Percentiles rank a stretch among this genome's conserved stretches.
These are phyloP conservation scores for Erodium maritimum DNA, from an alignment of 345 rosid genomes.

Conservation along the genomic window DNA sequence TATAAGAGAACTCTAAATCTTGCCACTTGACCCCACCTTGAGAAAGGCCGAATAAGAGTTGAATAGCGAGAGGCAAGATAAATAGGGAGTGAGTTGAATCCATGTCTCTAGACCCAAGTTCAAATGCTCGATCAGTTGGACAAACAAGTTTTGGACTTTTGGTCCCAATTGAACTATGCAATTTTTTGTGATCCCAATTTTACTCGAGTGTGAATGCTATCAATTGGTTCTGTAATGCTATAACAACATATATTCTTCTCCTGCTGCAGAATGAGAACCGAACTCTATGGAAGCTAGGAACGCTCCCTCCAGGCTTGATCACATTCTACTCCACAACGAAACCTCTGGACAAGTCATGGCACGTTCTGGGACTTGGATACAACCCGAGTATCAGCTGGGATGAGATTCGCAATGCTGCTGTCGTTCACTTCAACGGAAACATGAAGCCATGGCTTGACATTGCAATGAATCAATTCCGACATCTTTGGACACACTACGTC, in stretches of 20 bases:
- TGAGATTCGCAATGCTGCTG: slow-evolving; percentile 85
- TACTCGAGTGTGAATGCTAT: not conserved
- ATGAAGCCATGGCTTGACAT: slow-evolving; percentile 99
- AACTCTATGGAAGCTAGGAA: slow-evolving; percentile 86
- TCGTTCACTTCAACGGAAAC: slow-evolving; percentile 90
- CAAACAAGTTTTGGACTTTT: no score
- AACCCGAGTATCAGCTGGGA: slow-evolving; percentile 92
- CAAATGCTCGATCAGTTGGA: no score
- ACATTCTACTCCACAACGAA: slow-evolving; percentile 91
- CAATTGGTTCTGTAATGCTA: not conserved
- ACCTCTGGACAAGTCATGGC: slow-evolving; percentile 93
- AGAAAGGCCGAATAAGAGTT: no score
- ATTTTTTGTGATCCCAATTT: no score
- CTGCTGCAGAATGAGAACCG: slow-evolving; percentile 80
- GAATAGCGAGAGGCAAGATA: no score
- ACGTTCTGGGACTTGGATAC: slow-evolving; percentile 88
- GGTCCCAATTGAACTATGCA: no score
- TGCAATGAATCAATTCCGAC: slow-evolving; percentile 89
- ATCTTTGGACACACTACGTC: slow-evolving; percentile 79
- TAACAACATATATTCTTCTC: not conserved
- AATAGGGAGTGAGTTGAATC: no score
- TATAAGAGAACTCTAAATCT: no score
- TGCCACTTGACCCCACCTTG: no score
- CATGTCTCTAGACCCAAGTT: no score
- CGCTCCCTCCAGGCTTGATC: slow-evolving; percentile 86